These are phyloP conservation scores for Mortierella antarctica DNA, from an alignment of 192 early-diverging fungal species.

Conservation along the genomic window DNA sequence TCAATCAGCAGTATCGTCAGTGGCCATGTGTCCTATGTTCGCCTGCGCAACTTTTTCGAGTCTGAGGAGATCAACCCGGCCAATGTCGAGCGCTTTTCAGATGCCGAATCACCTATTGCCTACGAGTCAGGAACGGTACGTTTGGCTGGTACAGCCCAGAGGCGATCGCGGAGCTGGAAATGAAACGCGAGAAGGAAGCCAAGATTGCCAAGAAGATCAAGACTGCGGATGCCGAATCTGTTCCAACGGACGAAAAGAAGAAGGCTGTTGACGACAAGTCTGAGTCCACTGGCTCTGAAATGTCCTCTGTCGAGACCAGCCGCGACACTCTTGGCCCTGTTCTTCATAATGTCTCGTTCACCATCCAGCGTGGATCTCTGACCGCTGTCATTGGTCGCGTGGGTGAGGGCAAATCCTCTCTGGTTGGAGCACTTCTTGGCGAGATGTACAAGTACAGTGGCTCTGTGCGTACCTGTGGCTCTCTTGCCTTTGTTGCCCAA, in stretches of 20 bases:
- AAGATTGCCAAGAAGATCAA: slow-evolving; percentile 15
- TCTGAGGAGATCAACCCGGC: slow-evolving; percentile 76
- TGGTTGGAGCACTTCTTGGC: slow-evolving; percentile 58
- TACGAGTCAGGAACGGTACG: slow-evolving; percentile 31
- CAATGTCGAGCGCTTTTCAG: no score
- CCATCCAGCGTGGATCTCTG: slow-evolving; percentile 52
- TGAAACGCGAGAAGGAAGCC: slow-evolving; percentile 3
- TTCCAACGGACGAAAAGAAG: no score
- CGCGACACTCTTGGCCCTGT: slow-evolving; percentile 11
- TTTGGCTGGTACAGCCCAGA: slow-evolving; percentile 40
- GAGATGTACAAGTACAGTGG: slow-evolving; percentile 58
- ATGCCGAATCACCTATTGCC: no score
- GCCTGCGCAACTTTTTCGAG: slow-evolving; percentile 71
- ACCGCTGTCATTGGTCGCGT: slow-evolving; percentile 59
- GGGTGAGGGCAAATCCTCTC: slow-evolving; percentile 62
- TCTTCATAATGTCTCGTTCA: slow-evolving; percentile 43
- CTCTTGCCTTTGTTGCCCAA: slow-evolving; percentile 52
- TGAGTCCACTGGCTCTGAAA: no score
- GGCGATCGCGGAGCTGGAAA: slow-evolving; percentile 20
- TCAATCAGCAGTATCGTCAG: slow-evolving; percentile 72
- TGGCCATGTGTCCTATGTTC: slow-evolving; percentile 71
- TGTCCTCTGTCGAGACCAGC: no score
- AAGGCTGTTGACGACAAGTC: no score
- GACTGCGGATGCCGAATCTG: no score
- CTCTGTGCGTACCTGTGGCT: slow-evolving; percentile 3